Evolutionary conservation across 1,139 yeast genomes (phyloP).

Genomic region (Sugiyamaella novakii): DNA sequence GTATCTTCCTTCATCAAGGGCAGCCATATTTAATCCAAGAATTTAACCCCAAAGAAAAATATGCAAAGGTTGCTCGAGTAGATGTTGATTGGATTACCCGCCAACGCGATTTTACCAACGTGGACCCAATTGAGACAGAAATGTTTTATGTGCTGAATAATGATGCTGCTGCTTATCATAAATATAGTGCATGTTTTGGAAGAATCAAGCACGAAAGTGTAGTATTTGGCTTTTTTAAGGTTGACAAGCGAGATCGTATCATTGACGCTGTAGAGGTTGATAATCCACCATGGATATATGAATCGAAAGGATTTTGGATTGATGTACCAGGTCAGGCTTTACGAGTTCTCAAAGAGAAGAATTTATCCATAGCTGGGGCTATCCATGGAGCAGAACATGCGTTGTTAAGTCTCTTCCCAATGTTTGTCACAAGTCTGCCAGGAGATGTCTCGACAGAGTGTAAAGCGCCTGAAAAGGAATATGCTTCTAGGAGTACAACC

Average conservation of each 20-base stretch:
- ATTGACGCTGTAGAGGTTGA: conserved; percentile 91
- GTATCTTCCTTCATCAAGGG: conserved; percentile 92
- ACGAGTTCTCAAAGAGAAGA: conserved; percentile 57
- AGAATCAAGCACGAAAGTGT: conserved; percentile 66
- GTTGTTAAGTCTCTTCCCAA: conserved; percentile 72
- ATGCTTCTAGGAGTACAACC: conserved; percentile 66
- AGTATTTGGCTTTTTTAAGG: conserved; percentile 91
- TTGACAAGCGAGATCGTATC: conserved; percentile 72
- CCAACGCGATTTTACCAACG: conserved; percentile 89
- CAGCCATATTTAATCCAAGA: conserved; percentile 82
- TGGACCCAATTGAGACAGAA: conserved; percentile 60
- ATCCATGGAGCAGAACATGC: conserved; percentile 98
- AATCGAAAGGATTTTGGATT: conserved; percentile 87
- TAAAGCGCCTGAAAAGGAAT: conserved; percentile 95
- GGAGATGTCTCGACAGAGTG: conserved; percentile 89
- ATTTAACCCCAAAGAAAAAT: conserved; percentile 71
- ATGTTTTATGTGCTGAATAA: conserved; percentile 14
- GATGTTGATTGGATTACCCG: conserved; percentile 91
- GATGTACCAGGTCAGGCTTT: conserved; percentile 71
- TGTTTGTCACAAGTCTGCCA: conserved; percentile 60
- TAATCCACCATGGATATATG: conserved; percentile 73
- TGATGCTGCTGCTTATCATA: conserved; percentile 1
- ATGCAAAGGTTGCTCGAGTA: conserved; percentile 82
- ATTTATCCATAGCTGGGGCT: conserved; percentile 77
- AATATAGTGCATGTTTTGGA: conserved; percentile 57